Base-by-base conservation (phyloP, 2,329 filamentous ascomycete species). In the Pseudogymnoascus sp. region DNA sequence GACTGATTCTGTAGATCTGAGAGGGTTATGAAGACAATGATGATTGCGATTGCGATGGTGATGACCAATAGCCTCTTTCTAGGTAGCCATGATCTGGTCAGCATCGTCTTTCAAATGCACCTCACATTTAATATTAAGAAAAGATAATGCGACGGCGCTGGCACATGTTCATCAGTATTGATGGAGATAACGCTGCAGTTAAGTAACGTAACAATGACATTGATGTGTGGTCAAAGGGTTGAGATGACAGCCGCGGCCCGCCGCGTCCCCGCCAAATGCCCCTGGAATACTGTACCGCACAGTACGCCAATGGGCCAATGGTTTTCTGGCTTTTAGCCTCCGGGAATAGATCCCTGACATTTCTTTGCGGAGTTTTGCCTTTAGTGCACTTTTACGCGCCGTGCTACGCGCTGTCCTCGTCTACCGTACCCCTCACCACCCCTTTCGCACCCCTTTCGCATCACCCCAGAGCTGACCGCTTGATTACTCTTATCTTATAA, bases 81-180 rank as follows among this genome's bases (percentile, higher is more conserved):
- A 45, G 63, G 60, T 40, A 61, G 40, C 63, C 6, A 64, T 62
- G 63, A 62, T 64, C 63, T 40, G 34, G 42, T 64, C 11, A 62
- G 63, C 63, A 64, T 64, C 16, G 47, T 64, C 16, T 62, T 62
- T 18, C 18, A 54, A 60, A 64, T 62, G 63, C 0, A 5, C 59
- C 18, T 62, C 60, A 64, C 16, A 34, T 45, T 26, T 31, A 31
- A 11, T 47, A 57, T 42, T 16, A 34, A 62, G 4, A 42, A 60
- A 14, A 51, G 57, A 16, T 21, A 23, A 39, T 21, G 57, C n/a
- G 62, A 61, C 11, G 29, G 54, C 2, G 26, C n/a, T 6, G 6
- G n/a, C 3, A 5, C 2, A 34, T 57, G n/a, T n/a, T 34, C 2
- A 18, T 3, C 6, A 57, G 29, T 14, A 31, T 31, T 54, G 5